phyloP scores from a whole-genome alignment of 345 rosid genomes.

The Laguncularia racemosa region DNA sequence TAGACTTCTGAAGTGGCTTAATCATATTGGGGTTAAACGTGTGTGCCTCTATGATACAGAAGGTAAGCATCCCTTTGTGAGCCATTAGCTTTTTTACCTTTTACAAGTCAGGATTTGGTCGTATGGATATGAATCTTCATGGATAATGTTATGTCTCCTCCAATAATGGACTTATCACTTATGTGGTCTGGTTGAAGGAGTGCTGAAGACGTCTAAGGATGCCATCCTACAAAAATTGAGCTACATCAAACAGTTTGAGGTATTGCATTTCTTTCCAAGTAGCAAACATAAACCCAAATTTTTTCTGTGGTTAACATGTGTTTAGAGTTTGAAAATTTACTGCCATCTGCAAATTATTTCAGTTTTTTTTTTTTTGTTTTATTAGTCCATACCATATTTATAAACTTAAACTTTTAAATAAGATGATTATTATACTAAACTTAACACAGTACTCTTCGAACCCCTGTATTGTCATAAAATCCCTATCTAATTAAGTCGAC shows the following conservation, averaged over 20 bases:
- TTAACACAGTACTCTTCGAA: no score
- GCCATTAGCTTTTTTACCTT: neutral
- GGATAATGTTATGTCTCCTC: neutral
- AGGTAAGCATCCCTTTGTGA: constrained; percentile 36
- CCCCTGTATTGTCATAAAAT: no score
- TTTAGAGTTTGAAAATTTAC: no score
- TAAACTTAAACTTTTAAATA: no score
- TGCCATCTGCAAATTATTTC: no score
- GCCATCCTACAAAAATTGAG: constrained; percentile 37
- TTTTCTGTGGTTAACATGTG: neutral
- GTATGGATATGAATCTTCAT: neutral
- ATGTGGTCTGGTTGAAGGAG: constrained; percentile 36
- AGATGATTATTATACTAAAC: no score
- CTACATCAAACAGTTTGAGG: constrained; percentile 39
- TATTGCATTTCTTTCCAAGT: constrained; percentile 8
- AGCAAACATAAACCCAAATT: neutral
- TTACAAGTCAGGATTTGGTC: neutral
- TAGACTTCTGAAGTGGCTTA: constrained; percentile 60
- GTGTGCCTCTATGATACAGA: constrained; percentile 69
- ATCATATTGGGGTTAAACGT: constrained; percentile 51
- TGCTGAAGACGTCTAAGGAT: constrained; percentile 71
- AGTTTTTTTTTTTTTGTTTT: no score
- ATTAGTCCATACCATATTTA: no score
- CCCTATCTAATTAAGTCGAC: no score
- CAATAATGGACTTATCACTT: neutral